These are phyloP conservation scores for Lunularia cruciata DNA, from an alignment of 225 moss, liverwort and hornwort genomes.

Conservation along the genomic window DNA sequence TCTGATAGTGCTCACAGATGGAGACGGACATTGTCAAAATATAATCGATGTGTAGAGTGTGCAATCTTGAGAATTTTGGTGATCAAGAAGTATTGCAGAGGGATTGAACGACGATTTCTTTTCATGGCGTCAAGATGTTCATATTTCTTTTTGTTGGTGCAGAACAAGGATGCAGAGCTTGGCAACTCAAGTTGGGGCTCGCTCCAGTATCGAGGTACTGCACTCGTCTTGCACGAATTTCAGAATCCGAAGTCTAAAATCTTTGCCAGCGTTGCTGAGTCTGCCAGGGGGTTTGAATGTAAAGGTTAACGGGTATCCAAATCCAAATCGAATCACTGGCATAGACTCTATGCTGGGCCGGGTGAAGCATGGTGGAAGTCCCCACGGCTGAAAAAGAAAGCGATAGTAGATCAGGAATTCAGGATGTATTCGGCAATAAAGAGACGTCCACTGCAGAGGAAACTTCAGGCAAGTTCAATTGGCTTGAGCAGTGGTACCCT, in stretches of 20 bases:
- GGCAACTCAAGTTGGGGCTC: not conserved
- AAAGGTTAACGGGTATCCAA: too few species aligned
- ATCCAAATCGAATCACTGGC: not conserved
- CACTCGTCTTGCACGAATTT: not conserved
- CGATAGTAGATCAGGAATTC: not conserved
- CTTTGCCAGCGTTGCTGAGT: not conserved
- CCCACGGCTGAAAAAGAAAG: slow-evolving; percentile 12
- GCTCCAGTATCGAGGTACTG: not conserved
- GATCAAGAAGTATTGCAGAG: too few species aligned
- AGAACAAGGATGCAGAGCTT: slow-evolving; percentile 5
- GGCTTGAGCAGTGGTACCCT: slow-evolving; percentile 84
- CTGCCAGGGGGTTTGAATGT: not conserved
- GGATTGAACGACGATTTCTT: too few species aligned
- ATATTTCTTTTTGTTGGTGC: too few species aligned
- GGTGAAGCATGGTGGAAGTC: slow-evolving; percentile 14
- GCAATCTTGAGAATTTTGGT: too few species aligned
- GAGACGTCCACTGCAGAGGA: not conserved
- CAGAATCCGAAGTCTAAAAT: not conserved
- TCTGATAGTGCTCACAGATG: too few species aligned
- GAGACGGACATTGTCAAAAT: too few species aligned
- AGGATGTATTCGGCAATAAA: not conserved
- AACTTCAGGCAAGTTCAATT: slow-evolving; percentile 41
- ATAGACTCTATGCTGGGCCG: not conserved
- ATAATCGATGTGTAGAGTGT: too few species aligned
- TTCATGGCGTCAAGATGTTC: too few species aligned